These are phyloP conservation scores for Candida incommunis DNA, from an alignment of 805 yeast genomes.

Conservation along the genomic window DNA sequence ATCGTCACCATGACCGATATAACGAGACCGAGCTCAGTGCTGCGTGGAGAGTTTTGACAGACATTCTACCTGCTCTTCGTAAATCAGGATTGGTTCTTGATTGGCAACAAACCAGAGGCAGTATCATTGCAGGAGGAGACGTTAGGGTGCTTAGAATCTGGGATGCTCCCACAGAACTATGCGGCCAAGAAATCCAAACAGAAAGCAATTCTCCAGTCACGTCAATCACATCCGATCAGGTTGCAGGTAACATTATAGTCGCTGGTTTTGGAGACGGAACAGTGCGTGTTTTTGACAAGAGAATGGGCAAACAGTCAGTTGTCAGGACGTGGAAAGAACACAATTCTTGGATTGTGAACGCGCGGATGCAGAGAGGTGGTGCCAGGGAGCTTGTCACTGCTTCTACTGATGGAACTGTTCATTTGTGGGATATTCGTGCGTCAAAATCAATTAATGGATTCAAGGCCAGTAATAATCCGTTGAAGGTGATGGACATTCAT, in stretches of 20 bases:
- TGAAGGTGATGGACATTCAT: conserved; percentile 59
- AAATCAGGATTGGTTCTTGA: conserved; percentile 77
- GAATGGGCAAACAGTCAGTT: conserved; percentile 76
- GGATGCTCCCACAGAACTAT: conserved; percentile 92
- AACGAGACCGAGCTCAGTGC: conserved; percentile 51
- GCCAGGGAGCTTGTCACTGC: conserved; percentile 80
- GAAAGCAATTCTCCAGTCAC: conserved; percentile 82
- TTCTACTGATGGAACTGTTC: conserved; percentile 59
- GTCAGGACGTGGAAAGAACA: conserved; percentile 60
- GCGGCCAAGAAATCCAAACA: conserved; percentile 80
- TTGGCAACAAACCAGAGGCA: conserved; percentile 95
- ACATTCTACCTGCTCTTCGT: conserved; percentile 63
- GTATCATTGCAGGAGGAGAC: conserved; percentile 85
- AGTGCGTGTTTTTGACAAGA: conserved; percentile 77
- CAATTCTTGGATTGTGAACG: conserved; percentile 50
- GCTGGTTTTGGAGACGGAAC: conserved; percentile 91
- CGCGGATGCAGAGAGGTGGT: conserved; percentile 96
- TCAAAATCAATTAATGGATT: conserved; percentile 16
- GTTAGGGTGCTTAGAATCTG: conserved; percentile 81
- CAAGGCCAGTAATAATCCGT: conserved; percentile 34
- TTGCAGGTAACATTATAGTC: conserved; percentile 78
- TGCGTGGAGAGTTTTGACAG: conserved; percentile 89
- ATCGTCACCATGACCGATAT: conserved; percentile 53
- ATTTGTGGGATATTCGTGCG: conserved; percentile 79
- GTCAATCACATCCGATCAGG: conserved; percentile 84